phyloP scores from a whole-genome alignment of 2,329 filamentous ascomycete species.

The Leptographium procerum region DNA sequence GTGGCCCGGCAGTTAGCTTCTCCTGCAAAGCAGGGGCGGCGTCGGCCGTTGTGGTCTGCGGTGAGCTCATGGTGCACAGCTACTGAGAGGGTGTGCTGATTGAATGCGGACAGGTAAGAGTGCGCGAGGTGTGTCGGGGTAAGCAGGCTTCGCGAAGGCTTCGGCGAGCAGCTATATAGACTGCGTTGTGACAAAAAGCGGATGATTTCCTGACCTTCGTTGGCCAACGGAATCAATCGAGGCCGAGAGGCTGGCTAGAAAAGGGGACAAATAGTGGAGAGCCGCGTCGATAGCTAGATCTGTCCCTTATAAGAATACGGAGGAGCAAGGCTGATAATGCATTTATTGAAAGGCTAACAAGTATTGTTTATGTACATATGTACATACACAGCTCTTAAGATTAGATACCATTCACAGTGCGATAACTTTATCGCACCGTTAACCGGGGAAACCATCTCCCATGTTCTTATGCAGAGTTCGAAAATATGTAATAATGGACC shows the following conservation, averaged over 20 bases:
- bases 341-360: not conserved
- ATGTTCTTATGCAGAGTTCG: too few species aligned
- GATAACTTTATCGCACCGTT: too few species aligned
- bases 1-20: constrained; percentile 12
- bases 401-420: too few species aligned
- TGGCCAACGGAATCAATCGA: not conserved
- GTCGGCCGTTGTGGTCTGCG: constrained; percentile 1
- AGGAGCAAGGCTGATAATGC: not conserved
- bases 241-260: not conserved
- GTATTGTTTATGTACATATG: too few species aligned
- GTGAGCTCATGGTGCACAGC: not conserved
- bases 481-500: too few species aligned
- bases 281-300: not conserved
- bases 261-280: not conserved
- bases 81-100: not conserved
- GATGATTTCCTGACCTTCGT: too few species aligned
- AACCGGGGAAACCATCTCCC: too few species aligned
- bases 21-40: constrained; percentile 7
- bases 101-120: not conserved
- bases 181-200: not conserved
- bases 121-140: not conserved
- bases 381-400: too few species aligned
- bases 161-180: not conserved
- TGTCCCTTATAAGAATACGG: not conserved
- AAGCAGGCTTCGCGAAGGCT: too few species aligned